phyloP scores from a whole-genome alignment of 805 yeast genomes.

The Candida caryicola region DNA sequence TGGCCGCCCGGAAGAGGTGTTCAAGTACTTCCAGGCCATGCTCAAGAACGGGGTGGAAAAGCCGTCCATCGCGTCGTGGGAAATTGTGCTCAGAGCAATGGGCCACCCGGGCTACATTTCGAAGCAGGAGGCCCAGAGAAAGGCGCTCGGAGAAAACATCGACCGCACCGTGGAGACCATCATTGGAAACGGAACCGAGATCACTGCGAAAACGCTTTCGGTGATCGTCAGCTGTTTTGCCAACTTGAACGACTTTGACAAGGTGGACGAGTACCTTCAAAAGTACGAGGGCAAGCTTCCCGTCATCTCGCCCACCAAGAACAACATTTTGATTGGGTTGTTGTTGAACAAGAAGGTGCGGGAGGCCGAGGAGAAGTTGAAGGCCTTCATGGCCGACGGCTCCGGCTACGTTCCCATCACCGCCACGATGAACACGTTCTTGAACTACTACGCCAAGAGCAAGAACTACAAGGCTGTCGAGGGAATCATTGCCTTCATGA shows the following conservation, averaged over 20 bases:
- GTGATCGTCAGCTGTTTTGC: constrained; percentile 46
- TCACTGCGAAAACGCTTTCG: constrained; percentile 49
- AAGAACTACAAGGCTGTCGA: constrained; percentile 47
- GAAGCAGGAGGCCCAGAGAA: constrained; percentile 26
- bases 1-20: constrained; percentile 33
- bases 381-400: constrained; percentile 32
- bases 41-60: constrained; percentile 29
- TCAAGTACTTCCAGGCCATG: constrained; percentile 51
- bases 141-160: constrained; percentile 17
- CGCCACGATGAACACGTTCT: constrained; percentile 50
- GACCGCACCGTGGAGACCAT: constrained; percentile 32
- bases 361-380: constrained; percentile 45
- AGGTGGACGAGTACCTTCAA: constrained; percentile 41
- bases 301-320: constrained; percentile 39
- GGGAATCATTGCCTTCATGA: constrained; percentile 47
- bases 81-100: constrained; percentile 51
- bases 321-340: constrained; percentile 46
- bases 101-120: constrained; percentile 30
- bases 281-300: constrained; percentile 24
- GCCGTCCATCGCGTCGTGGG: constrained; percentile 57
- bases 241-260: constrained; percentile 36
- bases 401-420: constrained; percentile 42
- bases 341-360: constrained; percentile 35
- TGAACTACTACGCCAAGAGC: constrained; percentile 39
- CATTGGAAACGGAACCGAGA: constrained; percentile 23